Percentiles rank a stretch among this genome's conserved stretches.
These are phyloP conservation scores for Penicillium antarcticum DNA, from an alignment of 495 filamentous ascomycete genomes.

Conservation along the genomic window DNA sequence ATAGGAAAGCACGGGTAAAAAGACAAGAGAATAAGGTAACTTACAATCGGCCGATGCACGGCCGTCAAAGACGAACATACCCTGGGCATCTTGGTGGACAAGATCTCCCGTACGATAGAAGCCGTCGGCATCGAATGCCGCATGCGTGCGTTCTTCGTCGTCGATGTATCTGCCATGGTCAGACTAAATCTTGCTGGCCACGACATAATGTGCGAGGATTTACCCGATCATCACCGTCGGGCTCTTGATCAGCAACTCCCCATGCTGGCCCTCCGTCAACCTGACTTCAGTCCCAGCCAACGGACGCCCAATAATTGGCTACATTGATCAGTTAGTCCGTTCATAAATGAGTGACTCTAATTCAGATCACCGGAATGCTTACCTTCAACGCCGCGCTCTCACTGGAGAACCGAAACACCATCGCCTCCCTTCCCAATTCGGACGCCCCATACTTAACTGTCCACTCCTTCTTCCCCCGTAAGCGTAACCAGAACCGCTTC, in stretches of 20 bases:
- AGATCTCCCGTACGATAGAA: slow-evolving; percentile 39
- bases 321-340: background rate
- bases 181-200: background rate
- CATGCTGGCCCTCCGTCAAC: background rate
- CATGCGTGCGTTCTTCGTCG: slow-evolving; percentile 2
- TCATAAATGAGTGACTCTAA: background rate
- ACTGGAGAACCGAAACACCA: background rate
- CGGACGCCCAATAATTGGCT: background rate
- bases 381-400: background rate
- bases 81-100: slow-evolving; percentile 26
- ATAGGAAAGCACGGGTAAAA: too few species aligned
- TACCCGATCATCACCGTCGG: background rate
- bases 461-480: background rate
- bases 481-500: background rate
- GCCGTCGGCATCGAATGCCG: slow-evolving; percentile 18
- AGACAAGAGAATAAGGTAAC: background rate
- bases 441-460: background rate
- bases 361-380: background rate
- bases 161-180: background rate
- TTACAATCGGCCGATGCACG: slow-evolving; percentile 31
- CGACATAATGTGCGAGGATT: background rate
- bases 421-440: background rate
- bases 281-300: background rate
- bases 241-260: slow-evolving; percentile 1
- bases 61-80: slow-evolving; percentile 34